Percentiles rank a stretch among this genome's conserved stretches.
phyloP scores from a whole-genome alignment of 768 basidiomycete genomes.

The Hydnomerulius pinastri region DNA sequence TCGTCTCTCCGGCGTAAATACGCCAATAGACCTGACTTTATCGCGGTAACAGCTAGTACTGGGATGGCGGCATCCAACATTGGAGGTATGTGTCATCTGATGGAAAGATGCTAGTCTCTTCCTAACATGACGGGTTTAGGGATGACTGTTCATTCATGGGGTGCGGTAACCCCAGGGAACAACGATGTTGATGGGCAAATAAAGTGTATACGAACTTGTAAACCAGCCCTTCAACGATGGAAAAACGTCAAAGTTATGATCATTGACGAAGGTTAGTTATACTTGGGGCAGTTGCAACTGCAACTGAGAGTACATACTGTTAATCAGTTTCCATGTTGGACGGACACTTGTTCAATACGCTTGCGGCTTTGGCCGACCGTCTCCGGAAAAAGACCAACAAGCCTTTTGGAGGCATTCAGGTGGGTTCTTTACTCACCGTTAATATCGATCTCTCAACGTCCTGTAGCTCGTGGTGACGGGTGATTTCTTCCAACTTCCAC shows the following conservation, averaged over 20 bases:
- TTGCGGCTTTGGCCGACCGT: slow-evolving; percentile 50
- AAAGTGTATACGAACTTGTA: slow-evolving; percentile 51
- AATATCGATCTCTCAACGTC: background rate
- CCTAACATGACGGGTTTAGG: slow-evolving; percentile 32
- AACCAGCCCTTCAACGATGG: slow-evolving; percentile 59
- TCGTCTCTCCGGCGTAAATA: slow-evolving; percentile 44
- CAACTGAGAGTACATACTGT: background rate
- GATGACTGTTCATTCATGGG: slow-evolving; percentile 62
- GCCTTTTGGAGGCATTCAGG: slow-evolving; percentile 73
- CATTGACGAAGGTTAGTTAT: slow-evolving; percentile 59
- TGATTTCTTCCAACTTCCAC: slow-evolving; percentile 63
- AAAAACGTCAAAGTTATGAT: slow-evolving; percentile 56
- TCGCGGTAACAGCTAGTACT: slow-evolving; percentile 49
- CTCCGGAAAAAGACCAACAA: slow-evolving; percentile 49
- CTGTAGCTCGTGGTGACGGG: slow-evolving; percentile 52
- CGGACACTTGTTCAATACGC: slow-evolving; percentile 59
- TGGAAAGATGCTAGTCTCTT: background rate
- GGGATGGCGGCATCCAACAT: slow-evolving; percentile 54
- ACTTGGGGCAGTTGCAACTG: background rate
- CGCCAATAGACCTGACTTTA: slow-evolving; percentile 29
- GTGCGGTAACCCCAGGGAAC: slow-evolving; percentile 51
- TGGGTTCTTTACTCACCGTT: slow-evolving; percentile 16
- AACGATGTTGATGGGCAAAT: slow-evolving; percentile 49
- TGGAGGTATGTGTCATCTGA: slow-evolving; percentile 29
- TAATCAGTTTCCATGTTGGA: slow-evolving; percentile 70